phyloP scores from a whole-genome alignment of 257 asterid species.

The Solanum piurae region DNA sequence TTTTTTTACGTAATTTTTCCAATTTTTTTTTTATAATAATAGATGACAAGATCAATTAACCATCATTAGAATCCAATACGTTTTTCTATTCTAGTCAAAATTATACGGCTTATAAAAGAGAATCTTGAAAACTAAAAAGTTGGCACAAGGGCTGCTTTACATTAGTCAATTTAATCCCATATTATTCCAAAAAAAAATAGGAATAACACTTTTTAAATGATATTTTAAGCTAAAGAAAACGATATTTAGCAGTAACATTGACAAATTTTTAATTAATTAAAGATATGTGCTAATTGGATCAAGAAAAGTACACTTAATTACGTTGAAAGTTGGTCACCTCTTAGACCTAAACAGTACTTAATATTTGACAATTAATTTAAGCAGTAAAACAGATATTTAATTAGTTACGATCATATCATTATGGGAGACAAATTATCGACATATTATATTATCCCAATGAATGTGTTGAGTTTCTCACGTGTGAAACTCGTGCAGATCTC shows the following conservation, averaged over 20 bases:
- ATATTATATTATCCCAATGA: background rate
- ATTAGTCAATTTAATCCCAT: background rate
- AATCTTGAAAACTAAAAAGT: background rate
- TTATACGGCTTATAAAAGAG: background rate
- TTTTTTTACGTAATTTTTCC: no score
- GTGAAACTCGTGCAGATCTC: no score
- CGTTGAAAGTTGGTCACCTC: background rate
- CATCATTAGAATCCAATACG: background rate
- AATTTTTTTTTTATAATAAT: background rate
- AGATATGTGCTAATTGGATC: background rate
- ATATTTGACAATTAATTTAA: background rate
- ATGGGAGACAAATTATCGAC: background rate
- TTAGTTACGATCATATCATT: background rate
- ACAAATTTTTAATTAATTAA: background rate
- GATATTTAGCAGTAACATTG: background rate
- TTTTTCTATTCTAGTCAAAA: background rate
- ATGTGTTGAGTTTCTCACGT: background rate
- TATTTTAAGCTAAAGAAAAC: background rate
- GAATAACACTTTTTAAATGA: background rate
- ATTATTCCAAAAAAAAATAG: background rate
- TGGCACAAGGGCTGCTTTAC: background rate
- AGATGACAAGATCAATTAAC: background rate
- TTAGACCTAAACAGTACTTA: background rate
- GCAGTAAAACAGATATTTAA: background rate
- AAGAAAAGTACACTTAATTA: background rate